phyloP scores from a whole-genome alignment of 2,329 filamentous ascomycete species.

The Purpureocillium lavendulum region DNA sequence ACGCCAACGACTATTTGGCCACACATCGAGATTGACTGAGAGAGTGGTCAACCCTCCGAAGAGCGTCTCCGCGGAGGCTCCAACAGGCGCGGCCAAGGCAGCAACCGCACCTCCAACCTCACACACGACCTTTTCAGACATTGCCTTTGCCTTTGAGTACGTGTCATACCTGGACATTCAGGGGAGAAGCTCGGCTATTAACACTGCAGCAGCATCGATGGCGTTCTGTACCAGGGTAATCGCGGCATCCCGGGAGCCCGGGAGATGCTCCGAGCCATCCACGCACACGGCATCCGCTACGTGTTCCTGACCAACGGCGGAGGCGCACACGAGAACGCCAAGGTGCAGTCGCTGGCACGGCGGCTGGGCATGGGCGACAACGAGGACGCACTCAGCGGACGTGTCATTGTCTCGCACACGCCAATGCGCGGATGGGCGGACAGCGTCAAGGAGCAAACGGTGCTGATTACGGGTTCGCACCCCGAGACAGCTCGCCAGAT shows the following conservation, averaged over 20 bases:
- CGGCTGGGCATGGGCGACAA: slow-evolving; percentile 21
- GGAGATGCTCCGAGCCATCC: slow-evolving; percentile 64
- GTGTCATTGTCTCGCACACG: slow-evolving; percentile 74
- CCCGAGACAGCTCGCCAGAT: slow-evolving; percentile 61
- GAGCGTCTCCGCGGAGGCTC: background rate
- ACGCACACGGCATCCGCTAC: slow-evolving; percentile 72
- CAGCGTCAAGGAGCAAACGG: slow-evolving; percentile 37
- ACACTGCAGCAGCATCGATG: slow-evolving; percentile 58
- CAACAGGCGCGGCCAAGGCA: background rate
- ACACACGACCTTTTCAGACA: slow-evolving; percentile 19
- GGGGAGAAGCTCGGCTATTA: background rate
- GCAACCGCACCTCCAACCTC: background rate
- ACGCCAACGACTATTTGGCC: background rate
- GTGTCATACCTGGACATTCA: slow-evolving; percentile 2
- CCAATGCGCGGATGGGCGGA: slow-evolving; percentile 59
- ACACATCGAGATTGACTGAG: background rate
- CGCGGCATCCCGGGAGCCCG: slow-evolving; percentile 71
- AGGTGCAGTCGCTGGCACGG: slow-evolving; percentile 23
- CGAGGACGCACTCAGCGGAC: slow-evolving; percentile 22
- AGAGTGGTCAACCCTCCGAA: background rate
- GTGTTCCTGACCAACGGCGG: slow-evolving; percentile 95
- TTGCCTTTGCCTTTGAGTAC: slow-evolving; percentile 30
- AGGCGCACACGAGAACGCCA: slow-evolving; percentile 61
- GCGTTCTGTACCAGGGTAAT: slow-evolving; percentile 81
- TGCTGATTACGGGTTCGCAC: slow-evolving; percentile 66